phyloP scores from a whole-genome alignment of 2,329 filamentous ascomycete genomes.

The Trichophyton mentagrophytes region DNA sequence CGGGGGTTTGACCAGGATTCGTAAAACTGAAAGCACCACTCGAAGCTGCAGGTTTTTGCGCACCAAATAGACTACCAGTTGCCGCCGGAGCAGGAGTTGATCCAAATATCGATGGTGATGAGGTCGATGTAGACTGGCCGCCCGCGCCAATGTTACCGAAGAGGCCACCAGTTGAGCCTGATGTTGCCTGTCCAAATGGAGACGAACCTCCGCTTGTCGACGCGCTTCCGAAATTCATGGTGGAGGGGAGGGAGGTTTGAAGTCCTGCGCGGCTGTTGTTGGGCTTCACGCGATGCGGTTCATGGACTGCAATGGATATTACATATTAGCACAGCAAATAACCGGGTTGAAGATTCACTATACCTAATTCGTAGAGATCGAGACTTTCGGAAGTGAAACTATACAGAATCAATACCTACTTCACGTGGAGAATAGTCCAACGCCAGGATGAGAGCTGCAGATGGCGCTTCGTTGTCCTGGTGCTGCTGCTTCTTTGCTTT shows the following conservation, averaged over 20 bases:
- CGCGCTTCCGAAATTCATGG: conserved; percentile 24
- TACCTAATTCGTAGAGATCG: not conserved
- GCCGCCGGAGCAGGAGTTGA: conserved; percentile 5
- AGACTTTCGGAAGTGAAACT: not conserved
- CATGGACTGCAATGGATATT: not conserved
- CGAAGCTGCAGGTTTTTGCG: conserved; percentile 7
- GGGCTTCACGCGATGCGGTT: not conserved
- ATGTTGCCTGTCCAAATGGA: conserved; percentile 8
- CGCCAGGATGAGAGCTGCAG: not conserved
- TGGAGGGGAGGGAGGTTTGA: not conserved
- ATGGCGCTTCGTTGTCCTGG: not conserved
- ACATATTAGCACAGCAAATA: not conserved
- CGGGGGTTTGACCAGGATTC: conserved; percentile 22
- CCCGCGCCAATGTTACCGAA: conserved; percentile 13
- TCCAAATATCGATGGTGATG: conserved; percentile 8
- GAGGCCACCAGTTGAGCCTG: conserved; percentile 7
- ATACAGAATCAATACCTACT: not conserved
- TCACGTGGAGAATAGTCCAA: not conserved
- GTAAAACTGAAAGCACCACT: conserved; percentile 5
- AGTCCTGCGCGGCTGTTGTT: not conserved
- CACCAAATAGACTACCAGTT: not conserved
- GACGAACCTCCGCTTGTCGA: conserved; percentile 24
- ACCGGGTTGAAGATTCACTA: no score
- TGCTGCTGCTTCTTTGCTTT: not conserved
- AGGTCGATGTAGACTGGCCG: conserved; percentile 2